Evolutionary conservation across 2,329 filamentous ascomycete species (phyloP).

Genomic region (Calonectria henricotiae): DNA sequence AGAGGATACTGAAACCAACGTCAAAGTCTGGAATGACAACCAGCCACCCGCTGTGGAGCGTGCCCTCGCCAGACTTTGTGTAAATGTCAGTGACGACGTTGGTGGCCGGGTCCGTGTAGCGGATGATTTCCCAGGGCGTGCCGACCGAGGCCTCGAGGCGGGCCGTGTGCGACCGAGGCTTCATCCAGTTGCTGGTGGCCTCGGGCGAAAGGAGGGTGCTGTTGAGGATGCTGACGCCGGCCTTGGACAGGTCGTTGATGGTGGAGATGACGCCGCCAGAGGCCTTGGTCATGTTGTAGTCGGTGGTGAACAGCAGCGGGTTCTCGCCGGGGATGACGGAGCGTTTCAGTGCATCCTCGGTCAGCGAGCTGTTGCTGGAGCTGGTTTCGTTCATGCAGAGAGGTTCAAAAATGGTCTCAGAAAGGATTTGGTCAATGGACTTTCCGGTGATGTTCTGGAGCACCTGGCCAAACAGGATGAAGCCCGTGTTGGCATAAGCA

Average conservation of each 20-base stretch:
- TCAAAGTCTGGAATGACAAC: conserved; percentile 63
- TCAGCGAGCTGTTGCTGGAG: conserved; percentile 21
- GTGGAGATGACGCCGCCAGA: conserved; percentile 43
- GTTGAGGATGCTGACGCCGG: conserved; percentile 46
- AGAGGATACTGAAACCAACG: conserved; percentile 60
- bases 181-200: conserved; percentile 43
- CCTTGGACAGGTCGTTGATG: conserved; percentile 37
- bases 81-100: conserved; percentile 36
- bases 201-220: conserved; percentile 37
- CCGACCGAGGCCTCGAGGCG: conserved; percentile 42
- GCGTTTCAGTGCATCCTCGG: not conserved
- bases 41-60: conserved; percentile 58
- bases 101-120: conserved; percentile 32
- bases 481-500: not conserved
- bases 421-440: not conserved
- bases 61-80: conserved; percentile 35
- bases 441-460: conserved; percentile 12
- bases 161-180: conserved; percentile 44
- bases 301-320: conserved; percentile 2
- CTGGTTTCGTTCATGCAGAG: conserved; percentile 34
- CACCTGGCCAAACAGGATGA: conserved; percentile 10
- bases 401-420: conserved; percentile 30
- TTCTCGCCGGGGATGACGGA: conserved; percentile 1
- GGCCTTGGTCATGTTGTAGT: conserved; percentile 12
- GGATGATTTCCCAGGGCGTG: conserved; percentile 47